phyloP scores from a whole-genome alignment of 2,329 filamentous ascomycete species.

The Colletotrichum nymphaeae region DNA sequence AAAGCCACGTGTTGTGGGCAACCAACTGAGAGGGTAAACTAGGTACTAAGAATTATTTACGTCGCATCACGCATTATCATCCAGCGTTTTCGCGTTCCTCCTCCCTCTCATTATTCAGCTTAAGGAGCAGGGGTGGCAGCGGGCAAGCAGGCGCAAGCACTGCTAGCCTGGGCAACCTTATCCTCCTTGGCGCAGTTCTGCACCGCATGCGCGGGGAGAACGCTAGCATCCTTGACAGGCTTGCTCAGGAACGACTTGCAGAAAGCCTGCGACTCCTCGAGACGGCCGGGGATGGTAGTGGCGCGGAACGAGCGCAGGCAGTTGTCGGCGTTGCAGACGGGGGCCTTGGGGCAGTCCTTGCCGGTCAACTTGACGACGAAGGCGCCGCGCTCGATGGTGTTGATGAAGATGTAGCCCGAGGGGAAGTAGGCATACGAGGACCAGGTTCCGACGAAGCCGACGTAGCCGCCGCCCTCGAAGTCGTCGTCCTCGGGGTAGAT shows the following conservation, averaged over 20 bases:
- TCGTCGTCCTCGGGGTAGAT: constrained; percentile 62
- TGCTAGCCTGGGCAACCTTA: constrained; percentile 38
- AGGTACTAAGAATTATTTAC: constrained; percentile 3
- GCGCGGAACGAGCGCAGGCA: constrained; percentile 51
- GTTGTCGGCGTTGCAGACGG: constrained; percentile 48
- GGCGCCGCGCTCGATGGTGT: constrained; percentile 63
- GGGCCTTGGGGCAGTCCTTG: constrained; percentile 35
- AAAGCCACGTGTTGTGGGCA: not conserved
- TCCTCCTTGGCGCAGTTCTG: constrained; percentile 38
- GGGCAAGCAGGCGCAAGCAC: constrained; percentile 40
- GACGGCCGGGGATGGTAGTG: constrained; percentile 45
- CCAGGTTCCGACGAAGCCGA: constrained; percentile 59
- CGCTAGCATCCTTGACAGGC: constrained; percentile 36
- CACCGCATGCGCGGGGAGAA: constrained; percentile 37
- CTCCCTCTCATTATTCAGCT: not conserved
- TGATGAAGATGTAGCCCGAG: constrained; percentile 61
- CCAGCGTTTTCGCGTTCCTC: not conserved
- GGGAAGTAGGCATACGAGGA: constrained; percentile 60
- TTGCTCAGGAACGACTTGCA: constrained; percentile 40
- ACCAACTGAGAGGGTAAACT: constrained; percentile 9
- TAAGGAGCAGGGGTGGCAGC: constrained; percentile 36
- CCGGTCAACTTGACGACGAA: constrained; percentile 56
- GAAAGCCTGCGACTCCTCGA: constrained; percentile 46
- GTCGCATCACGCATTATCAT: not conserved
- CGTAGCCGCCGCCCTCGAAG: constrained; percentile 47